Evolutionary conservation across 2,329 filamentous ascomycete genomes (phyloP).

Genomic region (Tetracladium maxilliforme): DNA sequence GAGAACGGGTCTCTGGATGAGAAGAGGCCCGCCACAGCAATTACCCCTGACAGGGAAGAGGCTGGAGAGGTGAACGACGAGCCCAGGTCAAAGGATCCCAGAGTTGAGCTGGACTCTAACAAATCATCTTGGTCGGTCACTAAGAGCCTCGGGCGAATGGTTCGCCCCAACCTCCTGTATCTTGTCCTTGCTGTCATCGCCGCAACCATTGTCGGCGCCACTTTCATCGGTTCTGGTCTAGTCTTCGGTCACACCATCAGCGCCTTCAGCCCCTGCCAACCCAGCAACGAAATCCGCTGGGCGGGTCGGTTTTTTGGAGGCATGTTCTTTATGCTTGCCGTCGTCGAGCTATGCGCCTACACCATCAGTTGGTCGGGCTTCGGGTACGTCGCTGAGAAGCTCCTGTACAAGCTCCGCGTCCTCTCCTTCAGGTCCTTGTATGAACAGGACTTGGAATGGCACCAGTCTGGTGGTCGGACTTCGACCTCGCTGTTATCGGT

Average conservation of each 20-base stretch:
- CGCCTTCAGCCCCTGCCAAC: constrained; percentile 30
- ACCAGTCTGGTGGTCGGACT: constrained; percentile 49
- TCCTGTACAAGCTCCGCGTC: constrained; percentile 47
- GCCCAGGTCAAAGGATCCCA: constrained; percentile 1
- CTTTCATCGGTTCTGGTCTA: constrained; percentile 36
- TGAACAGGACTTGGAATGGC: constrained; percentile 55
- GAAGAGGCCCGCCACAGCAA: constrained; percentile 6
- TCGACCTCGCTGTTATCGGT: constrained; percentile 48
- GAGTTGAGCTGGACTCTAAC: background rate
- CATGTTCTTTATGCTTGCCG: constrained; percentile 32
- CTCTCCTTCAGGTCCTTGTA: constrained; percentile 49
- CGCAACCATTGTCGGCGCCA: constrained; percentile 36
- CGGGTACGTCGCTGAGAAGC: constrained; percentile 44
- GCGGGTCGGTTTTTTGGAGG: constrained; percentile 20
- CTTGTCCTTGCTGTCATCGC: constrained; percentile 25
- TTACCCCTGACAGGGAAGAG: constrained; percentile 4
- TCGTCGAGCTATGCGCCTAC: constrained; percentile 47
- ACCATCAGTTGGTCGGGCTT: constrained; percentile 36
- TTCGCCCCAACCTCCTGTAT: constrained; percentile 2
- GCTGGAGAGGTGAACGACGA: constrained; percentile 4
- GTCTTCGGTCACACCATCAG: constrained; percentile 37
- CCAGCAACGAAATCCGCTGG: constrained; percentile 8
- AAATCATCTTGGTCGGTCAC: constrained; percentile 3
- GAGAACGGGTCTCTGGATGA: constrained; percentile 3
- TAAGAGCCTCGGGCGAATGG: too few relatives aligned